Evolutionary conservation across 2,329 filamentous ascomycete genomes (phyloP).

Genomic region (Diaporthe sp.): DNA sequence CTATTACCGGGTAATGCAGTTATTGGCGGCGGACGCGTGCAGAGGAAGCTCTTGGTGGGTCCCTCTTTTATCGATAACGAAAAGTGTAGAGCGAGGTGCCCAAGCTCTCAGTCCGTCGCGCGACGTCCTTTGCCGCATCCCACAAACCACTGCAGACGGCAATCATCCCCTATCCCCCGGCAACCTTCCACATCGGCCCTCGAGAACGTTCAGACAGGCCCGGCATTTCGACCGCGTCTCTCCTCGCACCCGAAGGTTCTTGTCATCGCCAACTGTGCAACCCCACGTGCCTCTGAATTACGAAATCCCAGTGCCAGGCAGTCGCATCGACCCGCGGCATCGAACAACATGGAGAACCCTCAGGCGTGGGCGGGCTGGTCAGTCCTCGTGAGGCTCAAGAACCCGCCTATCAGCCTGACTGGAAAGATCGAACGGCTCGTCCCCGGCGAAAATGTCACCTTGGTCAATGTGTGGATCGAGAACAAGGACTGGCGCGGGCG

Average conservation of each 20-base stretch:
- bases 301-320: constrained; percentile 1
- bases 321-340: constrained; percentile 9
- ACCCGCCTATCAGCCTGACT: constrained; percentile 38
- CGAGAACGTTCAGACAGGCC: constrained; percentile 19
- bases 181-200: constrained; percentile 13
- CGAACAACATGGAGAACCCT: constrained; percentile 27
- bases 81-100: constrained; percentile 34
- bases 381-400: constrained; percentile 38
- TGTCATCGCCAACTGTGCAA: not conserved
- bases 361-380: constrained; percentile 35
- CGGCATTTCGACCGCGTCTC: not conserved
- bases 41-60: constrained; percentile 24
- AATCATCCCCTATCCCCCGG: constrained; percentile 4
- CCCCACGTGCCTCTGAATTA: constrained; percentile 11
- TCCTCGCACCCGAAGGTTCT: not conserved
- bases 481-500: constrained; percentile 31
- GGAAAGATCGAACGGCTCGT: constrained; percentile 39
- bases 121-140: constrained; percentile 25
- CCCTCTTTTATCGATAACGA: constrained; percentile 40
- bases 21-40: not conserved
- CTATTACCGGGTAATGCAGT: not conserved
- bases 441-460: constrained; percentile 36
- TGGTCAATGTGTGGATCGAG: constrained; percentile 38
- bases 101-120: constrained; percentile 31
- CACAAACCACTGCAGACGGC: constrained; percentile 18